phyloP scores from a whole-genome alignment of 306 rosid genomes.

The Fagus sylvatica region DNA sequence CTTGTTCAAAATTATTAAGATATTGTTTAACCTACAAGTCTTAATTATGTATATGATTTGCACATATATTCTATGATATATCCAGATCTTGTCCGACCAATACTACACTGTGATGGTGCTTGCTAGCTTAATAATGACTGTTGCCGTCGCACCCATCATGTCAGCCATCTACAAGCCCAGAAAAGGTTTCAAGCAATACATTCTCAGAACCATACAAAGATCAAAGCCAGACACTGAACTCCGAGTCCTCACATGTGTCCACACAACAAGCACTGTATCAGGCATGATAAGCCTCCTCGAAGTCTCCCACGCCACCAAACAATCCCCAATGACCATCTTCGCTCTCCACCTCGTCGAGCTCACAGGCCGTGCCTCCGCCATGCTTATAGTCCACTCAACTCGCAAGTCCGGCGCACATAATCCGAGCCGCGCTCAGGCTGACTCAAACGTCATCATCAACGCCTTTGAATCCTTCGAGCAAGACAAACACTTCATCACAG shows the following conservation, averaged over 20 bases:
- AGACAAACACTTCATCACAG: slow-evolving; percentile 14
- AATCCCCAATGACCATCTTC: slow-evolving; percentile 24
- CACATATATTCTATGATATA: not conserved
- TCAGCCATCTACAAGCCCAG: slow-evolving; percentile 34
- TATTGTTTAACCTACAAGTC: too few species aligned
- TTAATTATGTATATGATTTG: not conserved
- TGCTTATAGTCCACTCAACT: slow-evolving; percentile 27
- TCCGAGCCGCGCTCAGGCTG: slow-evolving; percentile 22
- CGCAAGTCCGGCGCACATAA: not conserved
- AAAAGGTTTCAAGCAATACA: slow-evolving; percentile 27
- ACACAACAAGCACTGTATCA: slow-evolving; percentile 22
- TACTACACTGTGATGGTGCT: slow-evolving; percentile 17
- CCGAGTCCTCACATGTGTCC: slow-evolving; percentile 42
- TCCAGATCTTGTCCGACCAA: slow-evolving; percentile 25
- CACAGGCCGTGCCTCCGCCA: slow-evolving; percentile 22
- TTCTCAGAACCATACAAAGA: slow-evolving; percentile 33
- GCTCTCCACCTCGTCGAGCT: slow-evolving; percentile 43
- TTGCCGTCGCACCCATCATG: slow-evolving; percentile 27
- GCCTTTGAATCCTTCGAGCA: slow-evolving; percentile 1
- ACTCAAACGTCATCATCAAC: slow-evolving; percentile 22
- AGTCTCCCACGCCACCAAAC: slow-evolving; percentile 24
- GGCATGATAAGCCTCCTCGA: slow-evolving; percentile 29
- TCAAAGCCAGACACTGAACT: slow-evolving; percentile 36
- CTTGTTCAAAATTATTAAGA: too few species aligned
- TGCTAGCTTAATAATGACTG: slow-evolving; percentile 24